A percentile compares a stretch with the other conserved stretches of the same genome.
These are phyloP conservation scores for Aspergillus sp. DNA, from an alignment of 2,329 filamentous ascomycete species.

Conservation along the genomic window DNA sequence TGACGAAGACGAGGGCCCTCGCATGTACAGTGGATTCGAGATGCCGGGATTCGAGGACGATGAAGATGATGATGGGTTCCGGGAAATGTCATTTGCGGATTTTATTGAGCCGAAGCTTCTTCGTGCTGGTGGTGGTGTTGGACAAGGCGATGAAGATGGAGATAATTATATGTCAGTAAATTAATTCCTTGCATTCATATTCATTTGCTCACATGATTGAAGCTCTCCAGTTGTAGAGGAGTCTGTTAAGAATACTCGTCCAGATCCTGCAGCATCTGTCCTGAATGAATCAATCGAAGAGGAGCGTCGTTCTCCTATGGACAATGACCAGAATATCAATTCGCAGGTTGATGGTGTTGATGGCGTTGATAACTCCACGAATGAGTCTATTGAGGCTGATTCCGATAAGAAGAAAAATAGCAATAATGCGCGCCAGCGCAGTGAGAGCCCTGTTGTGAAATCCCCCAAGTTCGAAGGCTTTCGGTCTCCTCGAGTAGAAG, in stretches of 20 bases:
- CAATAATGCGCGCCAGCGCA: background rate
- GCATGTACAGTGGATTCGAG: slow-evolving; percentile 73
- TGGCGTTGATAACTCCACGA: background rate
- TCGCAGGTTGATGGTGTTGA: background rate
- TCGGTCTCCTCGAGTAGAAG: background rate
- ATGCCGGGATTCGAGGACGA: slow-evolving; percentile 58
- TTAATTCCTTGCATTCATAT: slow-evolving; percentile 19
- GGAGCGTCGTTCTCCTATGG: background rate
- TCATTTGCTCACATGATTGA: slow-evolving; percentile 23
- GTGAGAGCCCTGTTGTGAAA: slow-evolving; percentile 6
- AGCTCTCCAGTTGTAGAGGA: slow-evolving; percentile 23
- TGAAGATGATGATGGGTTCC: slow-evolving; percentile 52
- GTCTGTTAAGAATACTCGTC: slow-evolving; percentile 15
- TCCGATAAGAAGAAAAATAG: background rate
- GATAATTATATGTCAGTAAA: slow-evolving; percentile 33
- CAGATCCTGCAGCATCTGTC: background rate
- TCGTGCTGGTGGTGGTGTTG: slow-evolving; percentile 33
- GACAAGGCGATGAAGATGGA: slow-evolving; percentile 1
- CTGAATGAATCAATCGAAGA: background rate
- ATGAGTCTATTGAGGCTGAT: background rate
- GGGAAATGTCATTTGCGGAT: slow-evolving; percentile 55
- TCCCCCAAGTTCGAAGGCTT: slow-evolving; percentile 18
- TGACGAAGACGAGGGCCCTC: slow-evolving; percentile 55
- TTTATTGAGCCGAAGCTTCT: slow-evolving; percentile 64
- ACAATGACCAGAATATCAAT: background rate